These are phyloP conservation scores for Sphaerulina musiva DNA, from an alignment of 2,329 filamentous ascomycete species.

Conservation along the genomic window DNA sequence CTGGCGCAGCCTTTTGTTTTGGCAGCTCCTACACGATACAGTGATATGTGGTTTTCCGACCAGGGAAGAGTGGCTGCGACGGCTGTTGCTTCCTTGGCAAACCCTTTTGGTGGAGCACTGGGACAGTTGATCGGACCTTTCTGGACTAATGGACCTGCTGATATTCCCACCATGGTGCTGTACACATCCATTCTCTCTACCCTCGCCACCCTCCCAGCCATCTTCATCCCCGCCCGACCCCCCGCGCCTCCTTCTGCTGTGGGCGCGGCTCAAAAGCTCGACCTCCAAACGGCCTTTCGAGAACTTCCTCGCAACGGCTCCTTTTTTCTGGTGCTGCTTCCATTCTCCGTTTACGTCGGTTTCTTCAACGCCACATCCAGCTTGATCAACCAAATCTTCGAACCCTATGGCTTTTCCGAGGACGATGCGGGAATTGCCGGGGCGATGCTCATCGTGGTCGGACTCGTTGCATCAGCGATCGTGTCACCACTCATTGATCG, in stretches of 20 bases:
- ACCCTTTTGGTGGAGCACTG: constrained; percentile 81
- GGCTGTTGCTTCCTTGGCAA: constrained; percentile 75
- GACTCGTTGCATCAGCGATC: constrained; percentile 69
- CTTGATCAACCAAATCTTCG: constrained; percentile 81
- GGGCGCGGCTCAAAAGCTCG: constrained; percentile 47
- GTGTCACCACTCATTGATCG: constrained; percentile 76
- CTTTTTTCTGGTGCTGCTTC: constrained; percentile 72
- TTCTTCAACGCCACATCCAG: constrained; percentile 91
- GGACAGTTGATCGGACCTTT: constrained; percentile 81
- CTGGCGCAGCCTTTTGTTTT: constrained; percentile 89
- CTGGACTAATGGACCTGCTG: constrained; percentile 56
- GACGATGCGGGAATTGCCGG: constrained; percentile 84
- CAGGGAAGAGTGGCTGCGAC: constrained; percentile 79
- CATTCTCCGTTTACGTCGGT: constrained; percentile 80
- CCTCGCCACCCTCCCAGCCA: constrained; percentile 62
- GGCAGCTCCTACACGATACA: constrained; percentile 81
- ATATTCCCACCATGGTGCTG: constrained; percentile 75
- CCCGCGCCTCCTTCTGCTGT: constrained; percentile 71
- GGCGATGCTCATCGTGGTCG: constrained; percentile 81
- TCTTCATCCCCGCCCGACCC: constrained; percentile 71
- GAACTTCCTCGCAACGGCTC: constrained; percentile 52
- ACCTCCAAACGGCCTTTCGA: constrained; percentile 50
- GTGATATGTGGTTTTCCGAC: constrained; percentile 89
- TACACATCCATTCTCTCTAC: constrained; percentile 43
- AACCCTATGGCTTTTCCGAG: constrained; percentile 77